phyloP scores from a whole-genome alignment of 768 basidiomycete genomes.

The Hydnum rufescens region DNA sequence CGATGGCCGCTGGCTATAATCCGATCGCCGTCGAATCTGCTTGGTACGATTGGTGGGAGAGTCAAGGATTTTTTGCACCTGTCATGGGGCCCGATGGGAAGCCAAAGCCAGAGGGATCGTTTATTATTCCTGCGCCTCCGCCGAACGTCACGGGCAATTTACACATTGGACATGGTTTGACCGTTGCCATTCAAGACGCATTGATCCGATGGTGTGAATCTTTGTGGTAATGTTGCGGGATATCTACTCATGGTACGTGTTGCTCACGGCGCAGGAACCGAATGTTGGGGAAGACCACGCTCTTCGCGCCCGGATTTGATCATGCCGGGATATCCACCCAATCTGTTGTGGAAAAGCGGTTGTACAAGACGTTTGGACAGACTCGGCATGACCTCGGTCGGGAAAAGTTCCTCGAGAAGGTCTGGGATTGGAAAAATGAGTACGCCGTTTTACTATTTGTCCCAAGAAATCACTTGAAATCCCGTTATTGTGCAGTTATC shows the following conservation, averaged over 20 bases:
- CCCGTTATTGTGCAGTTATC: conserved; percentile 38
- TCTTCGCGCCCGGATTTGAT: conserved; percentile 90
- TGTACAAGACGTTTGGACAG: conserved; percentile 64
- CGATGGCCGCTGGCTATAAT: conserved; percentile 89
- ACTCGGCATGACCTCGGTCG: conserved; percentile 90
- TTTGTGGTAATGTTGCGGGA: not conserved
- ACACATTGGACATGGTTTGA: conserved; percentile 90
- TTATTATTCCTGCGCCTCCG: conserved; percentile 79
- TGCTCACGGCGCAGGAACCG: conserved; percentile 47
- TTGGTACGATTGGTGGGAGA: conserved; percentile 98
- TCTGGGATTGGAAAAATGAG: conserved; percentile 97
- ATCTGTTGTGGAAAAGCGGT: conserved; percentile 84
- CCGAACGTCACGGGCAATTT: conserved; percentile 93
- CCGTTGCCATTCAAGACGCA: conserved; percentile 76
- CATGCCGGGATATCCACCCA: conserved; percentile 98
- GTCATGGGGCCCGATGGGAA: conserved; percentile 36
- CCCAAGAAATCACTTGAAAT: not conserved
- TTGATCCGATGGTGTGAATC: conserved; percentile 59
- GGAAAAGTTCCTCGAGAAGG: conserved; percentile 73
- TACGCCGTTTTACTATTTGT: conserved; percentile 21
- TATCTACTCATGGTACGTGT: not conserved
- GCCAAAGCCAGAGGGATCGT: conserved; percentile 41
- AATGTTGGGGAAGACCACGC: conserved; percentile 80
- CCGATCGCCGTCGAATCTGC: conserved; percentile 85
- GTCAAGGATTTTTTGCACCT: conserved; percentile 79